Percentiles rank a stretch among this genome's conserved stretches.
phyloP scores from a whole-genome alignment of 2,329 filamentous ascomycete species.

The Aspergillus fijiensis region DNA sequence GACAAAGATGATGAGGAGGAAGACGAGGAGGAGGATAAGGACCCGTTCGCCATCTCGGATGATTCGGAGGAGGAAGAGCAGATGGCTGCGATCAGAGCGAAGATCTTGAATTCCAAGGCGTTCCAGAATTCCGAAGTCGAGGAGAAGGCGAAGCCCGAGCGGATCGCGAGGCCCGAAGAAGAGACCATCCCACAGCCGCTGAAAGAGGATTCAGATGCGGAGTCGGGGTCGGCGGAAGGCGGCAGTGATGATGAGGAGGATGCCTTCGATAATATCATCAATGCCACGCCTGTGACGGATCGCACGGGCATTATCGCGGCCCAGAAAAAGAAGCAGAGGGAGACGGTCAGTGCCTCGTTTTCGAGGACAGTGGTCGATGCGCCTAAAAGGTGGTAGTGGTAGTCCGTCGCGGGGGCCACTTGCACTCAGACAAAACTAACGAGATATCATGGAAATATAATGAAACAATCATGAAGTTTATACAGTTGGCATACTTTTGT shows the following conservation, averaged over 20 bases:
- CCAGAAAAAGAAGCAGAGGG: slow-evolving; percentile 54
- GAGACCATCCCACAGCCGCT: slow-evolving; percentile 32
- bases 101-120: slow-evolving; percentile 86
- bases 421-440: background rate
- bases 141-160: slow-evolving; percentile 58
- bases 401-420: background rate
- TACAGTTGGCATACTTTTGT: background rate
- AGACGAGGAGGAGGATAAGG: slow-evolving; percentile 52
- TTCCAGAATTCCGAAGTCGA: slow-evolving; percentile 63
- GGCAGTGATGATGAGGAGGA: slow-evolving; percentile 55
- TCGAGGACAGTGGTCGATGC: slow-evolving; percentile 50
- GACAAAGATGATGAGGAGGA: slow-evolving; percentile 43
- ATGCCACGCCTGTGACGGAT: slow-evolving; percentile 86
- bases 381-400: slow-evolving; percentile 46
- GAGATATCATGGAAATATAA: slow-evolving; percentile 2
- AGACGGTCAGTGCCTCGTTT: slow-evolving; percentile 51
- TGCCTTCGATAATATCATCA: slow-evolving; percentile 89
- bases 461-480: background rate
- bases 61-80: slow-evolving; percentile 79
- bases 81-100: slow-evolving; percentile 88
- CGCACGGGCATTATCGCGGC: slow-evolving; percentile 70
- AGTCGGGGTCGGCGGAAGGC: slow-evolving; percentile 65
- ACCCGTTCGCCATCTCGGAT: slow-evolving; percentile 75
- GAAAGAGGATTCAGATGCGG: slow-evolving; percentile 62
- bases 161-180: slow-evolving; percentile 59